Percentiles rank a stretch among this genome's conserved stretches.
phyloP scores from a whole-genome alignment of 2,329 filamentous ascomycete genomes.

The Penicillium sp. region DNA sequence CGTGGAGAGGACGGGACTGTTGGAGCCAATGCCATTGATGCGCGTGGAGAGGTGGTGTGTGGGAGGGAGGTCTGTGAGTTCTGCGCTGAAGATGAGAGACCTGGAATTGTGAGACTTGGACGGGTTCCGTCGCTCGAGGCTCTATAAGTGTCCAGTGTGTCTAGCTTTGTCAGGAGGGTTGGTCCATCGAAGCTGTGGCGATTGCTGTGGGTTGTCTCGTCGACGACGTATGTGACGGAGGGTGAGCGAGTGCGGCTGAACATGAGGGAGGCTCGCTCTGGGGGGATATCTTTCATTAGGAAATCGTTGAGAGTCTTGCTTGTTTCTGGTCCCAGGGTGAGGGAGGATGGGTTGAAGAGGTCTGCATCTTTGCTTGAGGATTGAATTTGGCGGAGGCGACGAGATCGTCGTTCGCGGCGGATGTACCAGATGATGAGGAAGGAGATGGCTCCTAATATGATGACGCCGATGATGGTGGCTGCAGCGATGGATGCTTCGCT shows the following conservation, averaged over 20 bases:
- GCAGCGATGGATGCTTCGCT: conserved; percentile 26
- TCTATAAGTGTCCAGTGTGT: conserved; percentile 3
- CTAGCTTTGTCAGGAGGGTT: conserved; percentile 4
- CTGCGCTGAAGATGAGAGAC: neutral
- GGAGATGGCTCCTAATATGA: conserved; percentile 18
- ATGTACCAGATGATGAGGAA: conserved; percentile 23
- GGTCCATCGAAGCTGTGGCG: conserved; percentile 4
- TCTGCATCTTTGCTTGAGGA: conserved; percentile 11
- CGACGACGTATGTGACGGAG: conserved; percentile 18
- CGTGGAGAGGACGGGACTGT: neutral
- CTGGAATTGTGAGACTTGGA: conserved; percentile 5
- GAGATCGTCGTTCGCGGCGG: conserved; percentile 14
- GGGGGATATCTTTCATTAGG: conserved; percentile 16
- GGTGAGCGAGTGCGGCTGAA: conserved; percentile 26
- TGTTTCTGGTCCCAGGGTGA: conserved; percentile 20
- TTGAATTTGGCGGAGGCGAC: conserved; percentile 13
- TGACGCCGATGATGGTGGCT: conserved; percentile 20
- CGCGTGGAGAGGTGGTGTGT: neutral
- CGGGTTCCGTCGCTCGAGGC: conserved; percentile 2
- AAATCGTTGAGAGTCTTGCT: conserved; percentile 15
- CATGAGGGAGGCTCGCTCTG: conserved; percentile 28
- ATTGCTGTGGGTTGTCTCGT: conserved; percentile 6
- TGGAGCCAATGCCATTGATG: conserved; percentile 2
- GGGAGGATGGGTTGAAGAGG: conserved; percentile 16
- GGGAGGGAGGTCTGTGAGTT: too few species aligned